Base-by-base conservation (phyloP, 1,284 basidiomycete genomes). In the Ustanciosporium gigantosporum region DNA sequence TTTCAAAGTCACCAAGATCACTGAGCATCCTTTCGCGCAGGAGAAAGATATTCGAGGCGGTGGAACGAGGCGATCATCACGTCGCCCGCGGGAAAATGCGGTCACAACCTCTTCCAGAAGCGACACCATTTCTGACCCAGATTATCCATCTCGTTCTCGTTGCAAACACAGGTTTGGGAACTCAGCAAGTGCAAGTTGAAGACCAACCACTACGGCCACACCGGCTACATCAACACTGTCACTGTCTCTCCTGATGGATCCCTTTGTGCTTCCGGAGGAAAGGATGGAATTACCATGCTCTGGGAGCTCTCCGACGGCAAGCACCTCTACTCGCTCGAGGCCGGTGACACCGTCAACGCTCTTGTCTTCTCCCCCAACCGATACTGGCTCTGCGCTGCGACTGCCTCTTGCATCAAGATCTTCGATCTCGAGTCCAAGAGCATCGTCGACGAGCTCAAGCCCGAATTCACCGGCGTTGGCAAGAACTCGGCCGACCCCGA, bases 301-400 rank as follows among this genome's bases (percentile, higher is more conserved):
- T 99, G 94, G 95, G 95, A 99, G 81, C 84, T 99, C 74, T 97
- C 97, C 82, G 95, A 98, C 84, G 93, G 92, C 85, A 98, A 98
- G 84, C 94, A 98, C 86, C 87, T 99, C 77, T 99, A 99, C 87
- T 96, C 92, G 57, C 89, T 99, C 66, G 95, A 98, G 82, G 95
- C 95, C 46, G 93, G 93, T 70, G 91, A 99, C 81, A 85, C 92
- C 73, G 92, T 99, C 86, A 98, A 98, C 81, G 91, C 95, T 55
- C 89, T 99, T 68, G 94, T 97, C 80, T 99, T 99, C 86, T 95
- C 91, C 24, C 95, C 95, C 70, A 74, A 72, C 70, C 70, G 76
- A 62, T 99, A 99, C 88, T 99, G 95, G 95, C 84, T 99, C 68
- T 99, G 95, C 81, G 95, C 95, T 73, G 95, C 95, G 68, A 98